Evolutionary conservation across 805 yeast species (phyloP).

Genomic region (Maudiozyma saulgeensis): DNA sequence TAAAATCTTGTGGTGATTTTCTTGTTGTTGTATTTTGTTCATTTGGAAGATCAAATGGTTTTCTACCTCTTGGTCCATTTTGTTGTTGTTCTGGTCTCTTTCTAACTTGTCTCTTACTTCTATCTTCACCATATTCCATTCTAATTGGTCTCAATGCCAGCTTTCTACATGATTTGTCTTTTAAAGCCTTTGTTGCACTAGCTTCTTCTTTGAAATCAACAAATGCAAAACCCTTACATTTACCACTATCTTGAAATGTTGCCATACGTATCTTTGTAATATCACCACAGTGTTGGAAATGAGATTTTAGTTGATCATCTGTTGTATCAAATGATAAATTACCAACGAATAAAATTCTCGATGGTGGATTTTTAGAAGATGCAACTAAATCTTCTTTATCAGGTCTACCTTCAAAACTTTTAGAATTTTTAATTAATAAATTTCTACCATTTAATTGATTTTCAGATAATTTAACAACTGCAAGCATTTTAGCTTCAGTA

Average conservation of each 20-base stretch:
- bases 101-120: constrained; percentile 65
- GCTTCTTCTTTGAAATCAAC: constrained; percentile 73
- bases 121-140: constrained; percentile 90
- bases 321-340: constrained; percentile 89
- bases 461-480: constrained; percentile 64
- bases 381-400: constrained; percentile 38
- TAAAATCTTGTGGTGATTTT: neutral
- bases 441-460: constrained; percentile 71
- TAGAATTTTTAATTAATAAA: constrained; percentile 70
- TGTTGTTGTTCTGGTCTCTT: constrained; percentile 21
- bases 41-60: constrained; percentile 16
- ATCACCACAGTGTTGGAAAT: constrained; percentile 86
- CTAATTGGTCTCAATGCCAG: constrained; percentile 68
- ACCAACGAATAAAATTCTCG: constrained; percentile 83
- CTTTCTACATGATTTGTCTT: constrained; percentile 55
- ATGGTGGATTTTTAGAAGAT: constrained; percentile 72
- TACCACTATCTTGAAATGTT: constrained; percentile 92
- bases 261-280: constrained; percentile 86
- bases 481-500: constrained; percentile 46
- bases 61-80: constrained; percentile 6
- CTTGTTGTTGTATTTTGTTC: constrained; percentile 2
- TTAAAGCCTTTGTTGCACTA: constrained; percentile 76
- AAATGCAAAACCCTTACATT: constrained; percentile 94
- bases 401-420: constrained; percentile 84
- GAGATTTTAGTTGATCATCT: constrained; percentile 63